Conservation (phyloP, 768 basidiomycete species). For the Tylopilus sp. region DNA sequence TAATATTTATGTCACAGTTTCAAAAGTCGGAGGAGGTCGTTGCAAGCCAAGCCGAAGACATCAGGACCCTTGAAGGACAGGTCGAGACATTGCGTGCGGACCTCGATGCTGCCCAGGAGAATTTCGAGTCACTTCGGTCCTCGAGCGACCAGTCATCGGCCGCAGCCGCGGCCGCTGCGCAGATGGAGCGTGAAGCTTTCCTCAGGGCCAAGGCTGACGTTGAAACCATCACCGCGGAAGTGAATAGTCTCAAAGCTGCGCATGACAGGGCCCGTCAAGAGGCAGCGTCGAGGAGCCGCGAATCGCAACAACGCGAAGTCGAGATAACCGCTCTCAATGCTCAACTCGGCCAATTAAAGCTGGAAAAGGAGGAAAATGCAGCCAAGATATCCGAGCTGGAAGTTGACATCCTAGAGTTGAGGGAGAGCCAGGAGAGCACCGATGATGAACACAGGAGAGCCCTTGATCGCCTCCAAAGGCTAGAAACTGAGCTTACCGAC, state of each 20-base stretch:
- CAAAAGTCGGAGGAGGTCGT: conserved; percentile 42
- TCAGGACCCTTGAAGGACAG: conserved; percentile 48
- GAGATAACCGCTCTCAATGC: conserved; percentile 41
- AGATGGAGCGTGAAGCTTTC: conserved; percentile 60
- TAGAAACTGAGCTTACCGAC: conserved; percentile 53
- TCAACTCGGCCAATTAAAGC: conserved; percentile 51
- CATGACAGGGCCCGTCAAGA: conserved; percentile 50
- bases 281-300: conserved; percentile 41
- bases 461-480: conserved; percentile 41
- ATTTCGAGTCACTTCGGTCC: conserved; percentile 47
- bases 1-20: conserved; percentile 40
- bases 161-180: conserved; percentile 48
- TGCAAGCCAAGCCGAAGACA: conserved; percentile 40
- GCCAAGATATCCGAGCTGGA: conserved; percentile 77
- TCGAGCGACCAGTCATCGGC: conserved; percentile 43
- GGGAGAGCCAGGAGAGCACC: conserved; percentile 60
- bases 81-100: conserved; percentile 50
- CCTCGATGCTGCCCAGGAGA: conserved; percentile 46
- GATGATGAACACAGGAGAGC: conserved; percentile 56
- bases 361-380: conserved; percentile 67
- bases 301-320: conserved; percentile 45
- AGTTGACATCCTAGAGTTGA: conserved; percentile 74
- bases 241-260: conserved; percentile 44
- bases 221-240: conserved; percentile 51
- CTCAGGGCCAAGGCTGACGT: conserved; percentile 62